phyloP scores from a whole-genome alignment of 495 filamentous ascomycete genomes.

The Podospora pseudocomata region DNA sequence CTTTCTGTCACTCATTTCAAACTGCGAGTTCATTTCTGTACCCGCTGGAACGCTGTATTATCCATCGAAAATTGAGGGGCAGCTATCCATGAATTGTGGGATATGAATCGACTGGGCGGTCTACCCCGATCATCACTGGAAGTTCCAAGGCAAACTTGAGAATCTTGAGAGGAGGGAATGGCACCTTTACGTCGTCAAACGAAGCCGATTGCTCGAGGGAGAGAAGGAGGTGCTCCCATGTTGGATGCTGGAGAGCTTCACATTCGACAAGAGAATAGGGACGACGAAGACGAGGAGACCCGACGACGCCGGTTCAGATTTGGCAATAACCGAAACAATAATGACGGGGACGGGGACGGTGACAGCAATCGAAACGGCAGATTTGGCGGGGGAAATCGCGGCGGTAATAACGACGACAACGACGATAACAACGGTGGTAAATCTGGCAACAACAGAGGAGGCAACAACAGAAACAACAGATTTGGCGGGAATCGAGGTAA shows the following conservation, averaged over 20 bases:
- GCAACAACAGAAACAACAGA: conserved; percentile 2
- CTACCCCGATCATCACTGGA: conserved; percentile 22
- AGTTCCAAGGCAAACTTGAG: conserved; percentile 16
- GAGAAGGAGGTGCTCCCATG: conserved; percentile 6
- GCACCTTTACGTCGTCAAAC: conserved; percentile 24
- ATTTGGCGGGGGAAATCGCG: conserved; percentile 4
- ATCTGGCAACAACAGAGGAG: conserved; percentile 7
- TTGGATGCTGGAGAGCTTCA: conserved; percentile 7
- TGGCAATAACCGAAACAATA: conserved; percentile 12
- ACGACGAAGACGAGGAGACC: conserved; percentile 12
- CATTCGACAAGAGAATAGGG: conserved; percentile 17
- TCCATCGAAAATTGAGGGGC: background rate
- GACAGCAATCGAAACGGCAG: conserved; percentile 3
- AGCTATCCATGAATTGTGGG: conserved; percentile 14
- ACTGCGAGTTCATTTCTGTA: conserved; percentile 13
- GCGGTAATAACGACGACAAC: background rate
- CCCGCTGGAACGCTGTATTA: background rate
- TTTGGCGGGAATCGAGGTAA: background rate
- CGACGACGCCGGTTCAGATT: conserved; percentile 8
- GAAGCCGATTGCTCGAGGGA: conserved; percentile 12
- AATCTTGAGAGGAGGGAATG: conserved; percentile 32
- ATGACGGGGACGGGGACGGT: background rate
- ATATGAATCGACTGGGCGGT: conserved; percentile 12
- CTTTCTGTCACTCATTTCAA: conserved; percentile 11
- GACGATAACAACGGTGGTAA: background rate